Conservation (phyloP, 352 stramenopile species). For the Phytophthora hibernalis region DNA sequence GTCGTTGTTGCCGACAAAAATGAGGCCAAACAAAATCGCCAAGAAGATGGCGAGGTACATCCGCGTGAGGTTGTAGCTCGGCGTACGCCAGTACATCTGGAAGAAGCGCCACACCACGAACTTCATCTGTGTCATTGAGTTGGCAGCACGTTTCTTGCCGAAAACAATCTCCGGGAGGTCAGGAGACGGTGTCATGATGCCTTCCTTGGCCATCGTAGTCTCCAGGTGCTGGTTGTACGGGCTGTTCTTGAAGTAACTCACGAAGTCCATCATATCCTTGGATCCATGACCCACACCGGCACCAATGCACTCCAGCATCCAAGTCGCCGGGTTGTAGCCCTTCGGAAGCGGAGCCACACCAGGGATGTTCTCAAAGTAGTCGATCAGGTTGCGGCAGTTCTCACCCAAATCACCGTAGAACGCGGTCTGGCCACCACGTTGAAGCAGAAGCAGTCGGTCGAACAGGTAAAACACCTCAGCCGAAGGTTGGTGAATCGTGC, state of each 20-base stretch:
- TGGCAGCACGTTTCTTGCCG: slow-evolving; percentile 35
- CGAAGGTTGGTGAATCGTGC: slow-evolving; percentile 89
- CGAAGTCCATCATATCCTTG: slow-evolving; percentile 20
- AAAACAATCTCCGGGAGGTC: slow-evolving; percentile 39
- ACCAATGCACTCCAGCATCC: slow-evolving; percentile 44
- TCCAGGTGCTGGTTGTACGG: slow-evolving; percentile 21
- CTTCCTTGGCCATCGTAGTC: slow-evolving; percentile 32
- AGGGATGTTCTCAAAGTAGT: slow-evolving; percentile 40
- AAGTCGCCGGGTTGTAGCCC: slow-evolving; percentile 45
- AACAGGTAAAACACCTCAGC: slow-evolving; percentile 81
- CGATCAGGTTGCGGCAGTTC: slow-evolving; percentile 30
- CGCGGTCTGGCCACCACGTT: slow-evolving; percentile 36
- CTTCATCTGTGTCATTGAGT: slow-evolving; percentile 32
- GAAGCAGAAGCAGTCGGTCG: slow-evolving; percentile 73
- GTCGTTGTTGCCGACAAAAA: slow-evolving; percentile 53
- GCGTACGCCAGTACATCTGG: slow-evolving; percentile 54
- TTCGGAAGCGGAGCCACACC: slow-evolving; percentile 13
- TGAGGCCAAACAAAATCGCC: slow-evolving; percentile 68
- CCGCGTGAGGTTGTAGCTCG: slow-evolving; percentile 76
- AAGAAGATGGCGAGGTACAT: slow-evolving; percentile 68
- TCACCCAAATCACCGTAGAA: slow-evolving; percentile 45
- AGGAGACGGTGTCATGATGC: slow-evolving; percentile 25
- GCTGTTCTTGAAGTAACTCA: slow-evolving; percentile 36
- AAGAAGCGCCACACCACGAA: slow-evolving; percentile 40
- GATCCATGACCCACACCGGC: slow-evolving; percentile 31